Percentiles rank a stretch among this genome's conserved stretches.
phyloP scores from a whole-genome alignment of 1,139 yeast species.

The Yamadazyma sp. region DNA sequence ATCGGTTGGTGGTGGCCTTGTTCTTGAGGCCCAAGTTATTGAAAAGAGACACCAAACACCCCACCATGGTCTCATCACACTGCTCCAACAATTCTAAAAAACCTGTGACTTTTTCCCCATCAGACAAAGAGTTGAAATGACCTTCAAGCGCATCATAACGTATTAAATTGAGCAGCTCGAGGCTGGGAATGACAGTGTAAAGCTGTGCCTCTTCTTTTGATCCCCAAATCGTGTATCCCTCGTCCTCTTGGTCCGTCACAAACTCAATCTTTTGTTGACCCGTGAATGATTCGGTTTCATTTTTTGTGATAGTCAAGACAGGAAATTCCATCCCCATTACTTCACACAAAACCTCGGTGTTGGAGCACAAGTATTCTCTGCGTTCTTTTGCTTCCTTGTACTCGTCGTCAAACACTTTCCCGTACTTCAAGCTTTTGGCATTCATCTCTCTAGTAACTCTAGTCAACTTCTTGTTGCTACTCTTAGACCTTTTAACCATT shows the following conservation, averaged over 20 bases:
- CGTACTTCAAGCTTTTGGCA: conserved; percentile 64
- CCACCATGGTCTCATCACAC: conserved; percentile 47
- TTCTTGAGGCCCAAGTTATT: conserved; percentile 56
- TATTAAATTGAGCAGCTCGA: conserved; percentile 29
- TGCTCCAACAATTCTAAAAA: conserved; percentile 39
- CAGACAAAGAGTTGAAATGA: conserved; percentile 16
- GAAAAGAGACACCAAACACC: conserved; percentile 56
- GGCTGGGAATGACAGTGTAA: conserved; percentile 44
- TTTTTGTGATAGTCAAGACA: conserved; percentile 20
- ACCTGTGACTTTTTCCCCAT: conserved; percentile 46
- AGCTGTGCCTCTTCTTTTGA: conserved; percentile 62
- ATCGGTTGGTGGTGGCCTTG: conserved; percentile 69
- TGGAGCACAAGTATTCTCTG: conserved; percentile 43
- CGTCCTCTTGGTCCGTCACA: conserved; percentile 16
- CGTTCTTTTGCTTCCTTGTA: conserved; percentile 42
- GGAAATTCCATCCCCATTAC: conserved; percentile 35
- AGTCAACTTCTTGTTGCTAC: conserved; percentile 33
- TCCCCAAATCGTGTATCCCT: conserved; percentile 52
- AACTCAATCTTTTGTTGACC: conserved; percentile 22
- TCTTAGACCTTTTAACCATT: conserved; percentile 36
- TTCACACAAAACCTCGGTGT: conserved; percentile 48
- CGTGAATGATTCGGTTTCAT: conserved; percentile 19
- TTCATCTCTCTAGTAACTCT: conserved; percentile 42
- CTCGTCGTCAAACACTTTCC: conserved; percentile 58
- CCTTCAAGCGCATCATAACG: not conserved